Base-by-base conservation (phyloP, 768 basidiomycete genomes). In the Pleurotus eryngii region DNA sequence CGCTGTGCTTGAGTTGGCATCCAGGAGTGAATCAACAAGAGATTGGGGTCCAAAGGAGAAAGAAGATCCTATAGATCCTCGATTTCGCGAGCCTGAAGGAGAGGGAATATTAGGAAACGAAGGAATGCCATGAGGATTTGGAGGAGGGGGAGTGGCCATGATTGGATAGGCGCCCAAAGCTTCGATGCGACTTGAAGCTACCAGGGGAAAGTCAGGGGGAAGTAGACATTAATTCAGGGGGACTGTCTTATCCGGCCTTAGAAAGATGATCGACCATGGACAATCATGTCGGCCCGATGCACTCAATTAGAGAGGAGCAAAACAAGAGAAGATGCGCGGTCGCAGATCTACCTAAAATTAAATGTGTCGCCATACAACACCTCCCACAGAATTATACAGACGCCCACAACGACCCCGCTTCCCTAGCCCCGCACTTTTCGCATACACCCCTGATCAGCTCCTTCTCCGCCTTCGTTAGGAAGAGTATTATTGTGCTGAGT, bases 31-130 rank as follows among this genome's bases (percentile, higher is more conserved):
- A 65, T 87, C 83, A 24, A 91, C 79, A 24, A 92, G 79, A 9
- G 83, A 83, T 64, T 89, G 86, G 18, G 91, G 91, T 26, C 86
- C 89, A 64, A 92, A 90, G 0, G 92, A 92, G 72, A 93, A 92
- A 2, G 90, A 89, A 2, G 87, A 86, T 63, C 86, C 85, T 40
- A 92, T 81, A 4, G 90, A 92, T 48, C 78, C 78, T 55, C 89
- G 80, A 57, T 80, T 78, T 57, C 87, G 81, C 51, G 83, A 83
- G 11, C 74, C 68, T n/a, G 78, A 76, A 1, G 84, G 77, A 1
- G 84, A 84, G 12, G 80, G 76, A 17, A 84, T 64, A 42, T 74
- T 79, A 8, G 83, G 81, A 43, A 82, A 76, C 57, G 74, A 64
- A 46, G 77, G 78, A 38, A 83, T 71, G 9, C 66, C 61, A 61